Base-by-base conservation (phyloP, 2,329 filamentous ascomycete genomes). In the Colletotrichum somersetense region DNA sequence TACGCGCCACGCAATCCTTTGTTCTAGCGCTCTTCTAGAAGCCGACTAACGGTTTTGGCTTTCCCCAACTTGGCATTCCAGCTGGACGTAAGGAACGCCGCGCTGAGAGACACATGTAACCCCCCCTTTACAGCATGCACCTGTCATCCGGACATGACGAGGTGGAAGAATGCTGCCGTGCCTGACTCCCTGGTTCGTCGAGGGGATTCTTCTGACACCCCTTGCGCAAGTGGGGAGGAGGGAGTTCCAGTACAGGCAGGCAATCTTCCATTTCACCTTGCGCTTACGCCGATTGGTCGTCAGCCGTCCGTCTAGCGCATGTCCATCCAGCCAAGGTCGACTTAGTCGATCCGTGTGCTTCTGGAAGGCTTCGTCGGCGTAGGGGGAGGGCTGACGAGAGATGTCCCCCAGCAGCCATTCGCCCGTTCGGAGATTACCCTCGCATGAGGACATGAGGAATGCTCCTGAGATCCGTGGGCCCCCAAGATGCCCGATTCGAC, bases 11-110 rank as follows among this genome's bases (percentile, higher is more conserved):
- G 66, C 61, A 61, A 62, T 71, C 70, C 70, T 73, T 71, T 73
- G 70, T 73, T 71, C 70, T 73, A 73, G 70, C 70, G 70, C 30
- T 40, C 52, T 73, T 71, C 70, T 71, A 66, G 70, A 73, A 73
- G 70, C 55, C 55, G 16, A 6, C 61, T 58, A 66, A 35, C 30
- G 42, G n/a, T 23, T 44, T 58, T 69, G 52, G 59, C 66, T 58
- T 56, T 33, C 20, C n/a, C 33, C 42, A 38, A 38, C 38, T 35
- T 23, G 33, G 35, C 23, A 35, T 35, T 30, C 10, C 61, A 62
- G 30, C 65, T 42, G 44, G 44, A 38, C 20, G 12, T 35, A 38
- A 20, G 12, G 5, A 10, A 46, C 23, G 50, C 30, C 61, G 52
- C 18, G 30, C 16, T 20, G 6, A 10, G 42, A 42, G 40, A 66